Conservation (phyloP, 2,329 filamentous ascomycete genomes). For the Fusarium penzigii region DNA sequence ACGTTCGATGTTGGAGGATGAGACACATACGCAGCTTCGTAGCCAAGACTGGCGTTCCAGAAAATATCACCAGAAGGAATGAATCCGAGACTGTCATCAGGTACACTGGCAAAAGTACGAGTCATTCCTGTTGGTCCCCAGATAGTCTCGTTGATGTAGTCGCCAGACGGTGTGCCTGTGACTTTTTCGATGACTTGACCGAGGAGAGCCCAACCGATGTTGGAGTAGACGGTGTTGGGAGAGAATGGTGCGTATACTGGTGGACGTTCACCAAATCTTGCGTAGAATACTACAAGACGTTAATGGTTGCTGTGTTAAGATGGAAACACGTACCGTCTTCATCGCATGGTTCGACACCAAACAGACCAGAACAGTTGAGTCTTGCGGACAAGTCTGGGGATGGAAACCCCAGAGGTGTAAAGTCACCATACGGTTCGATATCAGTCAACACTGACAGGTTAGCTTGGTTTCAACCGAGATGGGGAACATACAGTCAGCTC, state of each 20-base stretch:
- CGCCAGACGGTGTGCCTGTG: conserved; percentile 4
- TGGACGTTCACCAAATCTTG: conserved; percentile 6
- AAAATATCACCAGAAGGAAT: conserved; percentile 4
- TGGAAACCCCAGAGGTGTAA: conserved; percentile 6
- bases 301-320: accelerated
- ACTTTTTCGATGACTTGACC: conserved; percentile 10
- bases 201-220: conserved; percentile 1
- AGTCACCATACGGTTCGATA: conserved; percentile 11
- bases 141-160: conserved; percentile 9
- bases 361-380: conserved; percentile 10
- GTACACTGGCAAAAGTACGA: not conserved
- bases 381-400: not conserved
- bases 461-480: accelerated
- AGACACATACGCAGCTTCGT: conserved; percentile 4
- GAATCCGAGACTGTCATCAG: conserved; percentile 4
- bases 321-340: not conserved
- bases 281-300: not conserved
- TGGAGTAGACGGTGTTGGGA: conserved; percentile 6
- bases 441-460: conserved; percentile 3
- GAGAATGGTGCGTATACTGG: conserved; percentile 5
- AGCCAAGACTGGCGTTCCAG: conserved; percentile 15
- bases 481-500: not conserved
- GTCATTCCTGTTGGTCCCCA: conserved; percentile 9
- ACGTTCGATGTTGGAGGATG: not conserved
- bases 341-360: conserved; percentile 1